Evolutionary conservation across 2,329 filamentous ascomycete genomes (phyloP).

Genomic region (Alternaria arborescens): DNA sequence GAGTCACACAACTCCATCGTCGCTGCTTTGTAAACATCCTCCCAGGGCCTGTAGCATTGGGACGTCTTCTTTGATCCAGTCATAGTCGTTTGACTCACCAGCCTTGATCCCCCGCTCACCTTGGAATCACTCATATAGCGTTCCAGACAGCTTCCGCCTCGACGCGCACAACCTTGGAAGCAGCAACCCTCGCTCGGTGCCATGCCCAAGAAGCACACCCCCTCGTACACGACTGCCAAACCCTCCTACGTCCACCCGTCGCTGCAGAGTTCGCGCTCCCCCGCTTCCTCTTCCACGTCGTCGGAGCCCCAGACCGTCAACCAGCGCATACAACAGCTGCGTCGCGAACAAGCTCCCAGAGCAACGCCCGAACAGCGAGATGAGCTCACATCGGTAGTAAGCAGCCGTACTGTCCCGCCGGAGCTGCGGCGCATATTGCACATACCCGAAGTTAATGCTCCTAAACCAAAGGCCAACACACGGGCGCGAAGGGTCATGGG

Average conservation of each 20-base stretch:
- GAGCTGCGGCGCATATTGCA: slow-evolving; percentile 55
- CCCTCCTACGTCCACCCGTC: slow-evolving; percentile 52
- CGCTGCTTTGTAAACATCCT: slow-evolving; percentile 1
- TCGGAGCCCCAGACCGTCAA: slow-evolving; percentile 53
- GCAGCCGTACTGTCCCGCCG: slow-evolving; percentile 56
- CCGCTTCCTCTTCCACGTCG: slow-evolving; percentile 31
- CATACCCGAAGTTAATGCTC: slow-evolving; percentile 56
- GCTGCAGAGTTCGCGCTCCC: slow-evolving; percentile 41
- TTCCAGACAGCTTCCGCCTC: slow-evolving; percentile 3
- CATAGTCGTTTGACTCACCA: slow-evolving; percentile 20
- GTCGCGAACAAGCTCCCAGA: slow-evolving; percentile 53
- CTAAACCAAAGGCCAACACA: slow-evolving; percentile 54
- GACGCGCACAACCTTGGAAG: background rate
- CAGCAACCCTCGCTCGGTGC: slow-evolving; percentile 9
- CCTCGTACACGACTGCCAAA: slow-evolving; percentile 53
- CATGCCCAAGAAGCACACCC: slow-evolving; percentile 61
- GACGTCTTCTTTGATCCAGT: slow-evolving; percentile 4
- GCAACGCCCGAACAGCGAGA: slow-evolving; percentile 54
- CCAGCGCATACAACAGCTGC: slow-evolving; percentile 57
- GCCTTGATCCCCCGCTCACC: slow-evolving; percentile 15
- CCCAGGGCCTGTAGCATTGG: background rate
- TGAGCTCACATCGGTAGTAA: slow-evolving; percentile 54
- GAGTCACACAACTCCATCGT: slow-evolving; percentile 11
- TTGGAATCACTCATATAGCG: slow-evolving; percentile 13
- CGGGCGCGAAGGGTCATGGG: slow-evolving; percentile 35